A percentile compares a stretch with the other conserved stretches of the same genome.
Conservation (phyloP, 2,329 filamentous ascomycete genomes). For the Fusarium newnesense region DNA sequence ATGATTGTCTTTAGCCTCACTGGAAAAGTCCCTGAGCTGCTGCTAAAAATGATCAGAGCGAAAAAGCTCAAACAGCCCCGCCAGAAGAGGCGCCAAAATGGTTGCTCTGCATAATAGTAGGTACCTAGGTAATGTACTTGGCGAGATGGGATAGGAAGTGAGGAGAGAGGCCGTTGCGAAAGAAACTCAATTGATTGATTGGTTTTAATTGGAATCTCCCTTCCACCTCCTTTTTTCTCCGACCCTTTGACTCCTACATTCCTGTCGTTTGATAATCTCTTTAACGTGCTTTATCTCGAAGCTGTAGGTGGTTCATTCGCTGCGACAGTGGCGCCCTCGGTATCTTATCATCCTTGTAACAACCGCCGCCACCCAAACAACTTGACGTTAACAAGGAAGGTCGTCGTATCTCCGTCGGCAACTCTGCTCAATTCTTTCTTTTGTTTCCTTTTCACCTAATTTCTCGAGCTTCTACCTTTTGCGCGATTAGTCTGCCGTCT, state of each 20-base stretch:
- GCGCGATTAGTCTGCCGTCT: slow-evolving; percentile 22
- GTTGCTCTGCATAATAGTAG: slow-evolving; percentile 5
- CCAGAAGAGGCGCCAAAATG: slow-evolving; percentile 15
- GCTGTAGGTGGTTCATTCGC: slow-evolving; percentile 27
- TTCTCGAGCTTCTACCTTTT: not conserved
- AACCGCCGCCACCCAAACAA: slow-evolving; percentile 30
- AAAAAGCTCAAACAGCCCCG: slow-evolving; percentile 22
- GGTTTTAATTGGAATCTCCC: slow-evolving; percentile 3
- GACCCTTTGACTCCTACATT: slow-evolving; percentile 32
- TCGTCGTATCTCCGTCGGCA: slow-evolving; percentile 9
- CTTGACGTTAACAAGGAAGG: slow-evolving; percentile 27
- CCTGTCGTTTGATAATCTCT: slow-evolving; percentile 27
- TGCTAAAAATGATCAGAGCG: slow-evolving; percentile 14
- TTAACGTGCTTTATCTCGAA: slow-evolving; percentile 28
- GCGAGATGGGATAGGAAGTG: slow-evolving; percentile 16
- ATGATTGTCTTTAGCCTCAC: slow-evolving; percentile 18
- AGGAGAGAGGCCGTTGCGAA: slow-evolving; percentile 24
- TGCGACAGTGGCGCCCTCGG: slow-evolving; percentile 31
- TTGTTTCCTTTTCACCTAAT: not conserved
- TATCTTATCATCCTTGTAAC: slow-evolving; percentile 34
- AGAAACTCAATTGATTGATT: slow-evolving; percentile 27
- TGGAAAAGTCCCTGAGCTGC: slow-evolving; percentile 16
- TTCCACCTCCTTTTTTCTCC: slow-evolving; percentile 15
- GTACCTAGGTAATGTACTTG: slow-evolving; percentile 12
- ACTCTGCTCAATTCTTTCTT: slow-evolving; percentile 7